phyloP scores from a whole-genome alignment of 768 basidiomycete genomes.

The Daedaleopsis sinensis region DNA sequence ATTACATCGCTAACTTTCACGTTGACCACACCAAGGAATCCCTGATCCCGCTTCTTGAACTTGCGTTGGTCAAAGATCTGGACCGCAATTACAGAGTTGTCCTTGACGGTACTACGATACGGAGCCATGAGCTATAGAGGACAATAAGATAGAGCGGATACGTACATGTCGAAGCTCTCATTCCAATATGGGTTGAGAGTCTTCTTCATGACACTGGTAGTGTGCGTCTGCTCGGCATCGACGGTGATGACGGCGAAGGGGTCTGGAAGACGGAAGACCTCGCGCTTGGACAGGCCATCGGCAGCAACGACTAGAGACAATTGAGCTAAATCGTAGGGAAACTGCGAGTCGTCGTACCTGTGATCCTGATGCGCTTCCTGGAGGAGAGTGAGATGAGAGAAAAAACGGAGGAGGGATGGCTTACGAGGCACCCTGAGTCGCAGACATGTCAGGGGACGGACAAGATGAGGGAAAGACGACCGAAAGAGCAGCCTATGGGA shows the following conservation, averaged over 20 bases:
- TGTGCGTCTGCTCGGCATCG: slow-evolving; percentile 96
- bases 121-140: slow-evolving; percentile 10
- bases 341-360: slow-evolving; percentile 49
- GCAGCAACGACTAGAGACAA: slow-evolving; percentile 84
- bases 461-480: not conserved
- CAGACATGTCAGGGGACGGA: slow-evolving; percentile 28
- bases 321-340: not conserved
- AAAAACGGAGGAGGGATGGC: slow-evolving; percentile 8
- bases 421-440: slow-evolving; percentile 32
- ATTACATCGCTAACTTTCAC: slow-evolving; percentile 87
- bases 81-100: slow-evolving; percentile 96
- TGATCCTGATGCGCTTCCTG: slow-evolving; percentile 78
- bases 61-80: slow-evolving; percentile 99
- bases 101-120: slow-evolving; percentile 85
- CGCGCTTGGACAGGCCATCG: slow-evolving; percentile 90
- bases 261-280: slow-evolving; percentile 95
- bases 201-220: slow-evolving; percentile 96
- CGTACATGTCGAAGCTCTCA: slow-evolving; percentile 96
- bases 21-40: slow-evolving; percentile 97
- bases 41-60: slow-evolving; percentile 98
- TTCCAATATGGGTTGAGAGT: slow-evolving; percentile 96
- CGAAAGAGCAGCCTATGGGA: not conserved
- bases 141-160: not conserved
- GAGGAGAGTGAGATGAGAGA: slow-evolving; percentile 1
- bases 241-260: slow-evolving; percentile 99